Evolutionary conservation across 2,329 filamentous ascomycete species (phyloP), one percentile per base, ranked within the genome.

Genomic region (Colletotrichum destructivum): DNA sequence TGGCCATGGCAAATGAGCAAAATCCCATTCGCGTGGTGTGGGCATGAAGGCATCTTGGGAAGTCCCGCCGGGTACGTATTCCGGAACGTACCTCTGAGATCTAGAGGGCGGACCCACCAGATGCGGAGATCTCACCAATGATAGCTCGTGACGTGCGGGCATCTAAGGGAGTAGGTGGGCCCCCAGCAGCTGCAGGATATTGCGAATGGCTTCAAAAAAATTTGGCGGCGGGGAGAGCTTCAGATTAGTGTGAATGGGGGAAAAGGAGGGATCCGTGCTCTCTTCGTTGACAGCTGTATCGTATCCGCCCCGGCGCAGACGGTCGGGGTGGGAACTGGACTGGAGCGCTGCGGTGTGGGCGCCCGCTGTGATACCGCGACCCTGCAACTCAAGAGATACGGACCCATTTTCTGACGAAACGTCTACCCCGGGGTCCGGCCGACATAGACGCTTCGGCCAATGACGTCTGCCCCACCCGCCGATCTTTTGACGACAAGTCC

Each of bases 401-500:
- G 59, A 62, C 55, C 57, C 69, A 60, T 59, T 55, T 55, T n/a
- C 46, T 42, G 38, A 52, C 6, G 15, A 69, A 69, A 64, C 18
- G 31, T 47, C 46, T 60, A 66, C 70, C 63, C 67, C 61, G 66
- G 66, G 66, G 70, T 72, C 66, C 70, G 61, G 66, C 60, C 62
- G 66, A 66, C 66, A 55, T 23, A 35, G 61, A 35, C 66, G 56
- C 70, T 71, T 66, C 70, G 70, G 62, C 70, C 70, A 72, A 72
- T 72, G 70, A 72, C 70, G 67, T 71, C 66, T 71, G 67, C 44
- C 57, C 56, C 49, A 51, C 61, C 61, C 55, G 70, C 66, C 57
- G 70, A 72, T 72, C 66, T 71, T 71, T 71, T 71, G 70, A 72
- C 67, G 70, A 72, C 70, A 71, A 62, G 70, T 62, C 61, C 65